Percentiles rank a stretch among this genome's conserved stretches.
phyloP scores from a whole-genome alignment of 768 basidiomycete species.

The Gautieria morchelliformis region DNA sequence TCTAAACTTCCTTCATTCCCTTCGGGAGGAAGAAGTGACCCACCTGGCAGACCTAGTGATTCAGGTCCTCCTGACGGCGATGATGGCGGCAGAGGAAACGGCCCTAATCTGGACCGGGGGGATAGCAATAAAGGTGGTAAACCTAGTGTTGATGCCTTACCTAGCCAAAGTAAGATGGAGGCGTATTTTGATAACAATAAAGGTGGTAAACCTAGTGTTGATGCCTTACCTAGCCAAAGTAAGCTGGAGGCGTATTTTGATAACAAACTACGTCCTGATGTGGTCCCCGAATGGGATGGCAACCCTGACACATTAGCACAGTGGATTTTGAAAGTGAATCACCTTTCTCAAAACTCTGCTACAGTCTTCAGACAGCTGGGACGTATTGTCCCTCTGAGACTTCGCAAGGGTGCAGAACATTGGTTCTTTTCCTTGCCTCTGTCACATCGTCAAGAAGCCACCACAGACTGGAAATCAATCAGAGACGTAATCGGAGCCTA shows the following conservation, averaged over 20 bases:
- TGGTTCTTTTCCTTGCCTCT: constrained; percentile 23
- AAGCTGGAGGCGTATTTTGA: constrained; percentile 21
- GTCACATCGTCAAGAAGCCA: constrained; percentile 6
- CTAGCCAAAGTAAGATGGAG: not conserved
- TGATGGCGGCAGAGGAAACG: not conserved
- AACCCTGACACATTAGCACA: constrained; percentile 18
- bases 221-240: not conserved
- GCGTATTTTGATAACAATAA: constrained; percentile 23
- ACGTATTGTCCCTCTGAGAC: constrained; percentile 20
- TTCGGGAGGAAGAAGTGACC: too few relatives aligned
- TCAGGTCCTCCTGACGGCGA: not conserved
- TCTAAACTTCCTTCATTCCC: too few relatives aligned
- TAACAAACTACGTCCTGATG: constrained; percentile 21
- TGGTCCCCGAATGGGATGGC: constrained; percentile 26
- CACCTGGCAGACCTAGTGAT: too few relatives aligned
- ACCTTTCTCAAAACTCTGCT: constrained; percentile 14
- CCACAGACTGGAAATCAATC: constrained; percentile 23
- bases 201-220: not conserved
- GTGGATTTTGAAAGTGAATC: constrained; percentile 23
- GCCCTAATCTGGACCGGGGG: not conserved
- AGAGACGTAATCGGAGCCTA: constrained; percentile 17
- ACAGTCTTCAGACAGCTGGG: constrained; percentile 21
- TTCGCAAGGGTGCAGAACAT: constrained; percentile 15
- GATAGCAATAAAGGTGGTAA: not conserved
- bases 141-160: too few relatives aligned